Evolutionary conservation across 345 rosid species (phyloP), one percentile per base, ranked within the genome.

Genomic region (Kernera saxatilis): DNA sequence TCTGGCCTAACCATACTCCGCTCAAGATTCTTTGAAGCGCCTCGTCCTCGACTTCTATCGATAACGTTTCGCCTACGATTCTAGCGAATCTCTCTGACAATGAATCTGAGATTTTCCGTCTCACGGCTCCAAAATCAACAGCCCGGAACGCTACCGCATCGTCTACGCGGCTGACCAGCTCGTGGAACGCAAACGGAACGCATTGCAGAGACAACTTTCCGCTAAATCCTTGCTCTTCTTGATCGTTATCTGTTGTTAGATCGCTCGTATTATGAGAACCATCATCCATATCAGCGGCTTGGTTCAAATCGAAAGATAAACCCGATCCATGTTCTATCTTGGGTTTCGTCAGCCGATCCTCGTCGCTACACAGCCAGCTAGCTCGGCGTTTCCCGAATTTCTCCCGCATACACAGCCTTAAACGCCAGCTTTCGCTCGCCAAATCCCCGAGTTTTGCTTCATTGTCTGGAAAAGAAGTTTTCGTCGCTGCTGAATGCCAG

Each of bases 251-350:
- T 11, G 83, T 71, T 2, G 99, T 95, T 26, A 95, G 81, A 79
- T 89, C 98, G 17, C 99, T 94, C 3, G 98, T 91, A 54, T 89
- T 89, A 54, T 65, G 85, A 2, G 96, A 88, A 8, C 96, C 98
- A 23, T 88, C 78, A 44, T 86, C 90, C 22, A 80, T 86, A 17
- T 74, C 73, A 9, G 79, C 97, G 3, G 92, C 82, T 80, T 91
- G 91, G 48, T 95, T 95, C 59, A 95, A 81, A 73, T 95, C 99
- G 7, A 95, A 89, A 13, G 90, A 78, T 8, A 86, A 61, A 5
- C 74, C 58, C 15, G 66, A 52, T 19, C 79, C 79, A 5, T 69
- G 60, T 45, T 89, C 93, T 75, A 75, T 94, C 80, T 90, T 84
- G n/a, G 86, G 83, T 69, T 83, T 94, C 12, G 79, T 81, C 3